phyloP scores from a whole-genome alignment of 2,329 filamentous ascomycete species.

The Alternaria angustiovoidea region DNA sequence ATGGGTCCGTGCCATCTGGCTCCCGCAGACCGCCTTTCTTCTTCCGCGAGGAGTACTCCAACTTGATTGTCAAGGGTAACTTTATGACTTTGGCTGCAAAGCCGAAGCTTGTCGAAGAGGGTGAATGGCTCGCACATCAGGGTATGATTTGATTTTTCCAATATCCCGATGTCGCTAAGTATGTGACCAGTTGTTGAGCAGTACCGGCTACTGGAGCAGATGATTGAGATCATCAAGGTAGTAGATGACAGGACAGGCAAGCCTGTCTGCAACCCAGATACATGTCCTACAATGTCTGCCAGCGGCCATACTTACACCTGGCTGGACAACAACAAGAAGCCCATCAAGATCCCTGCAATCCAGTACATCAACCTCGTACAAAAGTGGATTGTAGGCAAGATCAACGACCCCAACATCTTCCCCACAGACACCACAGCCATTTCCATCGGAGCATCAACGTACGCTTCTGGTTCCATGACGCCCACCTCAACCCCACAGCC shows the following conservation, averaged over 20 bases:
- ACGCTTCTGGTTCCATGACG: conserved; percentile 62
- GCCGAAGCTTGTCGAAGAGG: conserved; percentile 90
- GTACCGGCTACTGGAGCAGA: conserved; percentile 86
- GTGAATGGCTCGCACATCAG: conserved; percentile 96
- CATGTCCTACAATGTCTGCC: conserved; percentile 92
- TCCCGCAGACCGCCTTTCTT: conserved; percentile 76
- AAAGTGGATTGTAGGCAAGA: conserved; percentile 96
- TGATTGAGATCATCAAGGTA: conserved; percentile 87
- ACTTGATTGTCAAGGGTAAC: conserved; percentile 94
- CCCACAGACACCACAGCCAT: conserved; percentile 81
- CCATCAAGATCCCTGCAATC: conserved; percentile 88
- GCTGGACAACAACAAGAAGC: conserved; percentile 86
- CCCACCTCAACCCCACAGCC: conserved; percentile 55
- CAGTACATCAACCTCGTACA: conserved; percentile 97
- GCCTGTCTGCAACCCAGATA: conserved; percentile 82
- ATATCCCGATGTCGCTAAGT: conserved; percentile 26
- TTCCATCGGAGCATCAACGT: conserved; percentile 69
- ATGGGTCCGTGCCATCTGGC: conserved; percentile 52
- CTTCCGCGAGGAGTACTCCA: conserved; percentile 77
- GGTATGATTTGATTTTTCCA: conserved; percentile 65
- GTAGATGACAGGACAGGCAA: conserved; percentile 77
- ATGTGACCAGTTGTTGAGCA: conserved; percentile 80
- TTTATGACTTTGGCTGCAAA: conserved; percentile 95
- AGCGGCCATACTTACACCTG: conserved; percentile 95
- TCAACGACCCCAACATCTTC: conserved; percentile 88